Conservation (phyloP, 2,329 filamentous ascomycete genomes). For the Furcasterigmium sp. region DNA sequence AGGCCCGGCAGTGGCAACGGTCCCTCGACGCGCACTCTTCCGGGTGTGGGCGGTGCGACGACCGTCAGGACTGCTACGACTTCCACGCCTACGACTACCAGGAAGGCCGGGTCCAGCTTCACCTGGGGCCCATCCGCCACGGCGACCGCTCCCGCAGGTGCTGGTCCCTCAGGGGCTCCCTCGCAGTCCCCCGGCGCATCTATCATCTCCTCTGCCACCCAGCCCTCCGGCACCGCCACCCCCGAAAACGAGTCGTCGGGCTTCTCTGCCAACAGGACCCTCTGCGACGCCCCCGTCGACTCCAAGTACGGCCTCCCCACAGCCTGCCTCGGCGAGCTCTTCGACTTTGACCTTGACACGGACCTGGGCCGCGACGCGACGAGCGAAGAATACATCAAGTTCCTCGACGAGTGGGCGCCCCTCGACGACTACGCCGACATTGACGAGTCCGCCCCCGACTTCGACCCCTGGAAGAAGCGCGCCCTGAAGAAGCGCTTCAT, state of each 20-base stretch:
- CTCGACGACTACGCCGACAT: constrained; percentile 5
- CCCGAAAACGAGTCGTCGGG: constrained; percentile 1
- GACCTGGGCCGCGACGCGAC: constrained; percentile 15
- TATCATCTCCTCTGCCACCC: neutral
- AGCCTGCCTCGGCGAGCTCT: constrained; percentile 18
- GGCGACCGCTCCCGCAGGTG: neutral
- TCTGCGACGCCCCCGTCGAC: constrained; percentile 12
- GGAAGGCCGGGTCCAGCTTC: neutral
- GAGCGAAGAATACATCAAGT: constrained; percentile 9
- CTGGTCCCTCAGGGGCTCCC: neutral
- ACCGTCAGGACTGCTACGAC: neutral
- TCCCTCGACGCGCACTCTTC: neutral
- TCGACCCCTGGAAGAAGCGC: neutral
- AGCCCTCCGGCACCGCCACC: neutral
- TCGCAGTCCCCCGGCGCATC: neutral
- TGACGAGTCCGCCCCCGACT: neutral
- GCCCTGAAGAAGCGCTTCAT: neutral
- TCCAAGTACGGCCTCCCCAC: constrained; percentile 16
- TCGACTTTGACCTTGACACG: constrained; percentile 21
- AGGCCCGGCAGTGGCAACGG: neutral
- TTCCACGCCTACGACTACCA: neutral
- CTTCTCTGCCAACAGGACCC: constrained; percentile 1
- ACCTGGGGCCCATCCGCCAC: neutral
- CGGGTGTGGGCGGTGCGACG: neutral
- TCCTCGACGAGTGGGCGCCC: constrained; percentile 8